Base-by-base conservation (phyloP, 2,329 filamentous ascomycete genomes). In the Balansia obtecta region DNA sequence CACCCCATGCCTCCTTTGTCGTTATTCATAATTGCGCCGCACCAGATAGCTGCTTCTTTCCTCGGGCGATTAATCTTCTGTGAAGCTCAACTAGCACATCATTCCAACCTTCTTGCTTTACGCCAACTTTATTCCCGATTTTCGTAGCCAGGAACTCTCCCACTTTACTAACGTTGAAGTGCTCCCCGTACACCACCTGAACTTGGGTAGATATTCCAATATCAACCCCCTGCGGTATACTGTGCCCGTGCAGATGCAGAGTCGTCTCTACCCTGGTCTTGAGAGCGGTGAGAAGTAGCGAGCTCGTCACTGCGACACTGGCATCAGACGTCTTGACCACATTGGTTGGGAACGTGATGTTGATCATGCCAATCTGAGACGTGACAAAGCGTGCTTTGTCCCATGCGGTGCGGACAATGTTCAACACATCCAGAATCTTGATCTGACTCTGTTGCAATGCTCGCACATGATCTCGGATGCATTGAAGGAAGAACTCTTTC, bases 131-230 rank as follows among this genome's bases (percentile, higher is more conserved):
- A 57, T 45, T 71, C 65, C 60, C 83, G 68, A 62, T 75, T 73
- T 61, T 63, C 37, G 75, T 74, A 12, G 70, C 64, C 54, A 93
- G 61, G 56, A 86, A 89, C 50, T 88, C 84, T n/a, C 69, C 71
- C 71, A 93, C 83, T 65, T 87, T 89, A 46, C 72, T 77, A 55
- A 82, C 79, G 55, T 88, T 86, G 63, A 90, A 89, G 53, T 77
- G 74, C 66, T 91, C 86, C 0, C 87, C 87, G 62, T 93, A 93
- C 2, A 88, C 71, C 1, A 90, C 79, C 48, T 71, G 73, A 0
- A 81, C 85, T 20, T 68, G 69, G 1, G 75, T 71, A 6, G 67
- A 67, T 22, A 85, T 68, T 13, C 65, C 63, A 37, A 87, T 71
- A 1, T 77, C 72, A 11, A 83, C 67, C 3, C 74, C 72, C n/a